Conservation (phyloP, 2,329 filamentous ascomycete species). For the Monosporascus sp. region DNA sequence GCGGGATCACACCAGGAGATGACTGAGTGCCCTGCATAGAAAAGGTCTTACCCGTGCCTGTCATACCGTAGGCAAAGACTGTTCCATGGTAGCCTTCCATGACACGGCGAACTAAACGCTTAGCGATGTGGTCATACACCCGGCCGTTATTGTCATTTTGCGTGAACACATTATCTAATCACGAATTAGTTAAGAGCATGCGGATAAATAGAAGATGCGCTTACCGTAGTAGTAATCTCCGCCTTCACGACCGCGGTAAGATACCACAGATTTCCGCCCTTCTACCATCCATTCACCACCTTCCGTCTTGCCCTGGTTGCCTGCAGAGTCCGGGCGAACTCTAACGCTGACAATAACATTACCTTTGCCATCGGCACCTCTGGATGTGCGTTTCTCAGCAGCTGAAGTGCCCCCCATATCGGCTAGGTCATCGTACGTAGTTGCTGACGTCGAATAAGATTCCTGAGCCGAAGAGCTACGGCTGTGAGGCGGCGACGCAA, state of each 20-base stretch:
- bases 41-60: slow-evolving; percentile 96
- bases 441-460: slow-evolving; percentile 85
- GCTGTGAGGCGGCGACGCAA: slow-evolving; percentile 80
- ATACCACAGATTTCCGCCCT: slow-evolving; percentile 72
- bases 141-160: slow-evolving; percentile 89
- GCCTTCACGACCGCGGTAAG: slow-evolving; percentile 81
- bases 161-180: slow-evolving; percentile 87
- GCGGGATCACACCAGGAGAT: slow-evolving; percentile 90
- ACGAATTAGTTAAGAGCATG: slow-evolving; percentile 3
- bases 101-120: slow-evolving; percentile 87
- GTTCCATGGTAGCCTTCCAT: slow-evolving; percentile 99
- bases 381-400: slow-evolving; percentile 44
- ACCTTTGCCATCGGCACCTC: slow-evolving; percentile 67
- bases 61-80: slow-evolving; percentile 98
- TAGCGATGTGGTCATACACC: slow-evolving; percentile 91
- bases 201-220: slow-evolving; percentile 21
- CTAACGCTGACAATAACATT: slow-evolving; percentile 95
- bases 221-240: slow-evolving; percentile 90
- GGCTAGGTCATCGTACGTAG: slow-evolving; percentile 75
- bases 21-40: slow-evolving; percentile 98
- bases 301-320: slow-evolving; percentile 56
- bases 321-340: slow-evolving; percentile 74
- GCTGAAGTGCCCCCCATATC: slow-evolving; percentile 41
- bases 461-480: slow-evolving; percentile 88
- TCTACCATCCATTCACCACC: slow-evolving; percentile 85